phyloP scores from a whole-genome alignment of 805 yeast species.

The Isabelozyma rhagii region DNA sequence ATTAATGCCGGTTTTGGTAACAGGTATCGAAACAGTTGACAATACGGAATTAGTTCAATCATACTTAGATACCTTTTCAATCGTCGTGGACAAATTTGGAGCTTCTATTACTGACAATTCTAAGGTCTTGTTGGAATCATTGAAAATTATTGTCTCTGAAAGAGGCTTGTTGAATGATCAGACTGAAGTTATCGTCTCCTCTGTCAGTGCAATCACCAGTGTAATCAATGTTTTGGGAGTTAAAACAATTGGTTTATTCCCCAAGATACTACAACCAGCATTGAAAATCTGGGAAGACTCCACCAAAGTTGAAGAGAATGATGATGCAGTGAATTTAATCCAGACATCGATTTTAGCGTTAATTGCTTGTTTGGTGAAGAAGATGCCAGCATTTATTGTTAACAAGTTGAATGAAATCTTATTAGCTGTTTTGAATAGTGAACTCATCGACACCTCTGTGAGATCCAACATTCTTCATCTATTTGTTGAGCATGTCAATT shows the following conservation, averaged over 20 bases:
- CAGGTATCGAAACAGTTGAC: constrained; percentile 28
- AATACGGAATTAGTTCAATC: constrained; percentile 61
- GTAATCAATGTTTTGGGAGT: constrained; percentile 78
- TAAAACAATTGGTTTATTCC: constrained; percentile 77
- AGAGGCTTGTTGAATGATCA: constrained; percentile 52
- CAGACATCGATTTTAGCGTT: constrained; percentile 72
- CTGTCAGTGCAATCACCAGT: constrained; percentile 69
- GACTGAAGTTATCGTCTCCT: constrained; percentile 67
- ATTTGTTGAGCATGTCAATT: constrained; percentile 65
- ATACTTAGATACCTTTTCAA: constrained; percentile 64
- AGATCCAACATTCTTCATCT: constrained; percentile 62
- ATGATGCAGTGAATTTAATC: constrained; percentile 34
- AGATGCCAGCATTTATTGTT: constrained; percentile 81
- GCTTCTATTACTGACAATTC: constrained; percentile 30
- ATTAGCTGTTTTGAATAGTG: constrained; percentile 53
- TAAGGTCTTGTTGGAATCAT: constrained; percentile 43
- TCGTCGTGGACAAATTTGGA: constrained; percentile 63
- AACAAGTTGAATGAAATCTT: constrained; percentile 66
- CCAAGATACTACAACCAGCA: constrained; percentile 77
- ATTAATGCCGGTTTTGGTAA: constrained; percentile 49
- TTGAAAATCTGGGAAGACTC: constrained; percentile 54
- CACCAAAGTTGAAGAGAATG: constrained; percentile 1
- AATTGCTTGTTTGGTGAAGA: constrained; percentile 70
- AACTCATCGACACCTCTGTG: constrained; percentile 54
- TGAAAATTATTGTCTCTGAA: constrained; percentile 47